Base-by-base conservation (phyloP, 495 filamentous ascomycete species). In the Aspergillus homomorphus region DNA sequence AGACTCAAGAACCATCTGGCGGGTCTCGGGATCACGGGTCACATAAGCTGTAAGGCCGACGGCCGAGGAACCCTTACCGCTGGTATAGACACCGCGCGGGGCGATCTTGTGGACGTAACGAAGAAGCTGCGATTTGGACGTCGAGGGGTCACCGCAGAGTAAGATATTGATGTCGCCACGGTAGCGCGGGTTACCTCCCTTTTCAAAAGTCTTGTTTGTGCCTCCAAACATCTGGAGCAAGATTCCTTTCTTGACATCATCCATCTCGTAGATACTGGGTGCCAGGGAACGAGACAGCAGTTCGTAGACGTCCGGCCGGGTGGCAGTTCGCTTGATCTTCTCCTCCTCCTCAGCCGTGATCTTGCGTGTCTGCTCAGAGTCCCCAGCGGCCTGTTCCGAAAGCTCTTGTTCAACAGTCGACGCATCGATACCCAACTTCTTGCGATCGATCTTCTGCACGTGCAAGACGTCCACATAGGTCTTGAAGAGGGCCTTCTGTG, bases 11-110 rank as follows among this genome's bases (percentile, higher is more conserved):
- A 98, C 94, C 33, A 98, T 83, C 70, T 98, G 93, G 18, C 90
- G 84, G 15, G 95, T 94, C 72, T 98, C 94, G 0, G 90, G 91
- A 64, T 98, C 94, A 45, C 94, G 89, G 24, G 91, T 98, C 38
- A 98, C 88, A 60, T 98, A 98, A 38, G 94, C 94, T 0, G 94
- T 98, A n/a, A 98, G 81, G 88, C 94, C 94, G 48, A 98, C 94
- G 23, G 94, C 94, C 5, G 92, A 97, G 7, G 93, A 96, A 50
- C 94, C 95, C 67, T 98, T 98, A 49, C 94, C 94, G 65, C 89
- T 95, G 28, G 94, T 98, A 73, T 98, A 98, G 2, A 98, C 91
- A 71, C 95, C 94, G 41, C 94, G 87, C 44, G 96, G 94, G 3
- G 94, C 95, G 65, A 98, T 98, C 73, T 95, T 92, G 81, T 98